These are phyloP conservation scores for Populus ilicifolia DNA, from an alignment of 345 rosid species.

Conservation along the genomic window DNA sequence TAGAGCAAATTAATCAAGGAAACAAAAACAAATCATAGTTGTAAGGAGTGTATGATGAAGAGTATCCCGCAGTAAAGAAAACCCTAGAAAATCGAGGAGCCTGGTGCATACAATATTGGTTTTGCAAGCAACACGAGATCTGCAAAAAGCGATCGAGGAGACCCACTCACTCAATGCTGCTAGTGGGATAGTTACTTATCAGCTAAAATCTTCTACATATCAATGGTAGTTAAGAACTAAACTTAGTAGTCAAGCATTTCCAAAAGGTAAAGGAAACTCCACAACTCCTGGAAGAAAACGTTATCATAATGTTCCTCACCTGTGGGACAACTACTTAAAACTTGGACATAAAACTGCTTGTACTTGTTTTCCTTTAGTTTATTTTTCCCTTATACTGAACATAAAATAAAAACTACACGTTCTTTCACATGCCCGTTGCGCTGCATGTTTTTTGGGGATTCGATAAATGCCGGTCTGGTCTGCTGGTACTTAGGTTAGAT, in stretches of 20 bases:
- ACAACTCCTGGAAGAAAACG: conserved; percentile 10
- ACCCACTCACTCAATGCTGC: background rate
- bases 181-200: background rate
- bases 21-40: too few species aligned
- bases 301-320: background rate
- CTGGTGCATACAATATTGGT: background rate
- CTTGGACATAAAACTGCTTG: background rate
- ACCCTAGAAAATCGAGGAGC: background rate
- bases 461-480: background rate
- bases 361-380: too few species aligned
- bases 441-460: background rate
- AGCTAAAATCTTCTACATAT: background rate
- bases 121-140: background rate
- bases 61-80: background rate
- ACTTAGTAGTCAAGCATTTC: conserved; percentile 20
- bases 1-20: too few species aligned
- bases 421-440: background rate
- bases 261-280: conserved; percentile 18
- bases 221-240: background rate
- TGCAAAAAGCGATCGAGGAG: background rate
- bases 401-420: background rate
- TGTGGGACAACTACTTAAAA: background rate
- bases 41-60: too few species aligned
- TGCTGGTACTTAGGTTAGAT: background rate
- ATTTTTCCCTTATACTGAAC: background rate